Evolutionary conservation across 2,329 filamentous ascomycete species (phyloP), one percentile per base, ranked within the genome.

Genomic region (Sclerotinia subarctica): DNA sequence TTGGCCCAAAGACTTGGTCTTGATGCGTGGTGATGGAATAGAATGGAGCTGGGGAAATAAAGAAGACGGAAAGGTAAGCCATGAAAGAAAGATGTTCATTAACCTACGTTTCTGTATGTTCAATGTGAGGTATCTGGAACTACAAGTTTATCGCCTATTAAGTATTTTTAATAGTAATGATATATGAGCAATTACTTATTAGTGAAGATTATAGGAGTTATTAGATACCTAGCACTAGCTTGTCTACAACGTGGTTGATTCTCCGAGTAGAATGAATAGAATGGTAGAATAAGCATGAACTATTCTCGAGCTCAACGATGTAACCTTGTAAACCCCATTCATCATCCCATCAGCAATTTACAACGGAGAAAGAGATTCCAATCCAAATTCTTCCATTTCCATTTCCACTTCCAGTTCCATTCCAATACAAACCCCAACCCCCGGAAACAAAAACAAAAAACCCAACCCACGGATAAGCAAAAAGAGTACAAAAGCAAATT

Each of bases 1-100:
- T 73, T 69, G 72, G 72, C 1, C 71, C 67, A 15, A 62, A 54
- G 26, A 69, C 52, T 53, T 73, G 70, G 72, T n/a, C 51, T 19
- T 64, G 5, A n/a, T 32, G 15, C 17, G 26, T 24, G 21, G 19
- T 10, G 21, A 35, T 19, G 5, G 10, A 19, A 6, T n/a, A 13
- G 11, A n/a, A 7, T 38, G 3, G 7, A 49, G 21, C 11, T 49
- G 4, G 21, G 8, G 19, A 6, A 13, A 51, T 26, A n/a, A 5
- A 19, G 1, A 35, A 35, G 35, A 35, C 35, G 6, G 35, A 1
- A 26, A 24, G 13, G 21, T 19, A 38, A 21, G 7, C n/a, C 2
- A 24, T 10, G 59, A 62, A 2, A 21, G 19, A 13, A 13, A 51
- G 10, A 21, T 1, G 11, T 42, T 42, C 38, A 42, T 42, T 5